Conservation (phyloP, 2,329 filamentous ascomycete genomes). For the Pestalotiopsis sp. region DNA sequence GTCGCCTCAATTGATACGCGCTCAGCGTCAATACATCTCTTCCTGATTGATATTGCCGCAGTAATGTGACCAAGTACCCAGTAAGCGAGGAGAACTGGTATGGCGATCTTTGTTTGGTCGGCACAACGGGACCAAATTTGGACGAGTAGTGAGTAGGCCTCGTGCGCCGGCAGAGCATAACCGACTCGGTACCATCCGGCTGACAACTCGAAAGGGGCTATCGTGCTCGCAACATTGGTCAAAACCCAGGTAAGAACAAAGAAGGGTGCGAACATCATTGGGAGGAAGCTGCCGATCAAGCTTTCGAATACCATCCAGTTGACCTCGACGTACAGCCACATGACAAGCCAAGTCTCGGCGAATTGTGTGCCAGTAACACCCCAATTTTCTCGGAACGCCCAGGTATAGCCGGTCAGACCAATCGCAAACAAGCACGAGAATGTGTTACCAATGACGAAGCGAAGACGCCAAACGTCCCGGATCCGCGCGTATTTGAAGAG, state of each 20-base stretch:
- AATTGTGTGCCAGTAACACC: constrained; percentile 41
- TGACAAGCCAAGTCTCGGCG: constrained; percentile 41
- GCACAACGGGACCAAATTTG: constrained; percentile 42
- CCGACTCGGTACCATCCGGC: constrained; percentile 43
- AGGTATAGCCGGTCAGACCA: constrained; percentile 41
- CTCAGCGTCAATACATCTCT: too few relatives aligned
- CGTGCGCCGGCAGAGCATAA: constrained; percentile 42
- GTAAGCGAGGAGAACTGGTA: background rate
- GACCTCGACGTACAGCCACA: constrained; percentile 46
- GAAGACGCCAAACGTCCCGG: constrained; percentile 35
- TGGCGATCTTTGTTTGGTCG: background rate
- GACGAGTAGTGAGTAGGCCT: constrained; percentile 40
- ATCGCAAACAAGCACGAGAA: constrained; percentile 44
- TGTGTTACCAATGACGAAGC: constrained; percentile 33
- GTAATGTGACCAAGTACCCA: background rate
- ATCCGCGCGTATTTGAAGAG: constrained; percentile 34
- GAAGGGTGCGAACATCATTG: constrained; percentile 43
- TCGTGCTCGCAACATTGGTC: constrained; percentile 42
- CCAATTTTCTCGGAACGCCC: constrained; percentile 45
- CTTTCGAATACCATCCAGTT: constrained; percentile 47
- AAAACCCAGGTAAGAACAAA: constrained; percentile 46
- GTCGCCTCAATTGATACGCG: too few relatives aligned
- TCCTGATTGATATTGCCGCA: too few relatives aligned
- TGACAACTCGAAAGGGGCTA: constrained; percentile 44
- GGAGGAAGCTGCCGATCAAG: constrained; percentile 40